These are phyloP conservation scores for Carpinus viminea DNA, from an alignment of 306 rosid genomes.

Conservation along the genomic window DNA sequence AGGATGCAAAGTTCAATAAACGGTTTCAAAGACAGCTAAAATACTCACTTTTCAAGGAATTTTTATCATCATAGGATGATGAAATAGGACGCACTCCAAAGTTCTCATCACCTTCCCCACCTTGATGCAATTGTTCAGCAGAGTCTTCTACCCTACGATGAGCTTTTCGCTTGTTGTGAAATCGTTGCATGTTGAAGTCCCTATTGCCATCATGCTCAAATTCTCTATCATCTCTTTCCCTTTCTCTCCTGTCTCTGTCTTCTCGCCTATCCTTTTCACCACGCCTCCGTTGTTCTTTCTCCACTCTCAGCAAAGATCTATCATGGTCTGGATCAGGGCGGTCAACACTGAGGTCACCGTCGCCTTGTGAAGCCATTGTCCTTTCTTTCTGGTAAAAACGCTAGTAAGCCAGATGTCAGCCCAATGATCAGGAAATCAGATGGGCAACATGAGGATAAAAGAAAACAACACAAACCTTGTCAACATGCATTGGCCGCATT, in stretches of 20 bases:
- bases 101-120: slow-evolving; percentile 70
- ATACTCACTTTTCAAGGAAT: slow-evolving; percentile 75
- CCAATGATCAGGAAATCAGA: slow-evolving; percentile 29
- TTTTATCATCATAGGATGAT: slow-evolving; percentile 70
- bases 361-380: slow-evolving; percentile 59
- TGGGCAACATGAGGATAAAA: slow-evolving; percentile 5
- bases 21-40: slow-evolving; percentile 21
- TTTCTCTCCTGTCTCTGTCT: slow-evolving; percentile 79
- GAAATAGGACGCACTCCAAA: slow-evolving; percentile 65
- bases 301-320: slow-evolving; percentile 57
- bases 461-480: slow-evolving; percentile 58
- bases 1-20: slow-evolving; percentile 2
- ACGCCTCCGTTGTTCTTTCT: slow-evolving; percentile 81
- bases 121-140: slow-evolving; percentile 66
- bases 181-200: slow-evolving; percentile 60
- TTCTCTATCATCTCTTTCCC: slow-evolving; percentile 73
- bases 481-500: slow-evolving; percentile 64
- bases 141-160: slow-evolving; percentile 68
- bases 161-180: slow-evolving; percentile 63
- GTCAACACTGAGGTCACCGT: slow-evolving; percentile 86
- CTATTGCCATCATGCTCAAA: slow-evolving; percentile 73
- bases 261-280: slow-evolving; percentile 84
- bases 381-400: slow-evolving; percentile 69
- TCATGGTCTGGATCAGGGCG: slow-evolving; percentile 83
- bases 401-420: slow-evolving; percentile 34